Evolutionary conservation across 352 stramenopile genomes (phyloP), one percentile per base, ranked within the genome.

Genomic region (Pythium angustatum): DNA sequence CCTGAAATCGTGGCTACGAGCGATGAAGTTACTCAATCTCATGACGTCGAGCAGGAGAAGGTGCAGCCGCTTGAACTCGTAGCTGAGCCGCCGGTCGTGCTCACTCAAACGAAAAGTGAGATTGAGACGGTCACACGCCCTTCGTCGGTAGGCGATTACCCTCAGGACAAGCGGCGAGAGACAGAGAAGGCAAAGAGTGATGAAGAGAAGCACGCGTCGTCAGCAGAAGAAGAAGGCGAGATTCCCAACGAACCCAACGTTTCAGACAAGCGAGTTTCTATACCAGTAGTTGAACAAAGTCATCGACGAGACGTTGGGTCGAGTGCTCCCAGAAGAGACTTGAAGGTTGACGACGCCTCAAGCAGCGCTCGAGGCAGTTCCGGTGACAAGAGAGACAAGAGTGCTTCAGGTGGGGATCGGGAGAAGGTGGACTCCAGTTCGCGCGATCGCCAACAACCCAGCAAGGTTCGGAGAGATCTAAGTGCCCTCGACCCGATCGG

Each of bases 161-260:
- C n/a, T n/a, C n/a, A n/a, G n/a, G n/a, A n/a, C n/a, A n/a, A n/a
- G n/a, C n/a, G n/a, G n/a, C n/a, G 36, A 43, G 36, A 43, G 11
- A 43, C 36, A 36, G 51, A 34, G n/a, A n/a, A n/a, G n/a, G n/a
- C n/a, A n/a, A n/a, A 22, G 7, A n/a, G 3, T 30, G 30, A 28
- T 40, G 57, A 64, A 49, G 57, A 64, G 4, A 55, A 30, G 19
- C 14, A 15, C 7, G 26, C 53, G 9, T 60, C 49, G 17, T 50
- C 54, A 4, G 55, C 54, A 4, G 55, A n/a, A 8, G 57, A 71
- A 60, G 64, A 71, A 41, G 64, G 64, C 11, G 64, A 71, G 31
- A 71, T 71, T 31, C 26, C 56, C 22, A 62, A 31, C 34, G 64
- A 65, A 26, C 8, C 28, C 1, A 47, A 64, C 24, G 3, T n/a